Conservation (phyloP, 2,329 filamentous ascomycete species). For the Colletotrichum sidae region DNA sequence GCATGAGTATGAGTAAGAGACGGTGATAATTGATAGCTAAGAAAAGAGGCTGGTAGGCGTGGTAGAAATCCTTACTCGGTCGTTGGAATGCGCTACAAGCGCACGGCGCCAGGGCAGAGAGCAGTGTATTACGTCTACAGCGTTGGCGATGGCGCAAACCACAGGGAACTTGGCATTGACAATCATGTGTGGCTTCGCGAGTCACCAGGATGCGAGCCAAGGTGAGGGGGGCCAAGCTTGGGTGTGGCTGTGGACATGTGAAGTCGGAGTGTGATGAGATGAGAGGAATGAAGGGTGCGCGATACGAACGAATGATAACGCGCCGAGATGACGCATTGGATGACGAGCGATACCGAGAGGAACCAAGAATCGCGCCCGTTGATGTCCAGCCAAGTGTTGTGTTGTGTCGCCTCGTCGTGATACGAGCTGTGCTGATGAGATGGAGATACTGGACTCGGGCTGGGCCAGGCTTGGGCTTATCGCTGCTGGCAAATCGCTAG, state of each 20-base stretch:
- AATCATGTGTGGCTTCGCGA: conserved; percentile 31
- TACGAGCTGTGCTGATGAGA: not conserved
- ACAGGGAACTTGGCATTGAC: conserved; percentile 23
- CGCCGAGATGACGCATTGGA: conserved; percentile 7
- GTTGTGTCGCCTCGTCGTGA: not conserved
- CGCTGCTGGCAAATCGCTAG: not conserved
- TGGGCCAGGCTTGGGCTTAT: not conserved
- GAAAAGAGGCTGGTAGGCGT: too few species aligned
- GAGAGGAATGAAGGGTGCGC: not conserved
- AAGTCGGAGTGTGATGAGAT: conserved; percentile 12
- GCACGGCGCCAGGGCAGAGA: too few species aligned
- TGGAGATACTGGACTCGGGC: too few species aligned
- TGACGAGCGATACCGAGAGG: not conserved
- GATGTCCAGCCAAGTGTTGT: not conserved
- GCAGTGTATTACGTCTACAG: not conserved
- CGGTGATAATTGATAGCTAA: too few species aligned
- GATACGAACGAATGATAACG: not conserved
- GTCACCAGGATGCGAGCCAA: conserved; percentile 27
- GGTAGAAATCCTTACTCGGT: too few species aligned
- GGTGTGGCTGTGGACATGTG: conserved; percentile 33
- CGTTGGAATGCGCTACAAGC: too few species aligned
- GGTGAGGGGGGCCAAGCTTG: conserved; percentile 1
- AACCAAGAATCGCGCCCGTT: not conserved
- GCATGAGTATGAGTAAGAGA: too few species aligned
- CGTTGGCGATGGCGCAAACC: conserved; percentile 11